Conservation (phyloP, 2,329 filamentous ascomycete species). For the Stagonosporopsis cucurbitacearum region DNA sequence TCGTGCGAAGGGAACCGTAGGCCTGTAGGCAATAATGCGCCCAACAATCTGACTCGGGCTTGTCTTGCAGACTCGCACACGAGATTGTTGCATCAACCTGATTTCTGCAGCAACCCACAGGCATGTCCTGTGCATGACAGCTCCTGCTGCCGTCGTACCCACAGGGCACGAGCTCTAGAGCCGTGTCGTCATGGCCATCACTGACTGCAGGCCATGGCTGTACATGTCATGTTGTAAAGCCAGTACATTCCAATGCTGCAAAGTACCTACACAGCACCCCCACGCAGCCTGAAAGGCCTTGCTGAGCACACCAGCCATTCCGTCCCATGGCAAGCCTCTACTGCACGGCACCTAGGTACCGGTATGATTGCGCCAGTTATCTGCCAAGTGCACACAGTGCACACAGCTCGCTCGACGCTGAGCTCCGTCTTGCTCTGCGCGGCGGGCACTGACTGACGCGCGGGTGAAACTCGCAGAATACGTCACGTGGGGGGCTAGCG, state of each 20-base stretch:
- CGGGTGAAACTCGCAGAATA: not conserved
- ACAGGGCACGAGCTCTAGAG: not conserved
- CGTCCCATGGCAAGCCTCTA: not conserved
- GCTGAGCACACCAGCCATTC: not conserved
- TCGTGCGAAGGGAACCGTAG: constrained; percentile 7
- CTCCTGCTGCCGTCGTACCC: not conserved
- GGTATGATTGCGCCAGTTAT: not conserved
- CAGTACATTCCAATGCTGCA: not conserved
- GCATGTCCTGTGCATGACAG: not conserved
- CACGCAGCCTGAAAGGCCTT: too few relatives aligned
- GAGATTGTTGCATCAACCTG: too few relatives aligned
- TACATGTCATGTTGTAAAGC: not conserved
- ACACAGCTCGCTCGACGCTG: too few relatives aligned
- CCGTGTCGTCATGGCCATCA: not conserved
- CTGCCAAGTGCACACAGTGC: not conserved
- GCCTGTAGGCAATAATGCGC: too few relatives aligned
- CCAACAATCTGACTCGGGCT: constrained; percentile 8
- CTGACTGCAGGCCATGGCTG: not conserved
- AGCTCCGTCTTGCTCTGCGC: too few relatives aligned
- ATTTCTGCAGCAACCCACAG: constrained; percentile 5
- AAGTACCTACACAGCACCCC: not conserved
- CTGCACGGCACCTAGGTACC: too few relatives aligned
- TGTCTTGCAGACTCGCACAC: constrained; percentile 4
- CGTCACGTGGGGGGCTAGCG: constrained; percentile 25
- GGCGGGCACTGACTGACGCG: too few relatives aligned